Percentiles rank a stretch among this genome's conserved stretches.
phyloP scores from a whole-genome alignment of 2,329 filamentous ascomycete species.

The Fusarium lateritium region DNA sequence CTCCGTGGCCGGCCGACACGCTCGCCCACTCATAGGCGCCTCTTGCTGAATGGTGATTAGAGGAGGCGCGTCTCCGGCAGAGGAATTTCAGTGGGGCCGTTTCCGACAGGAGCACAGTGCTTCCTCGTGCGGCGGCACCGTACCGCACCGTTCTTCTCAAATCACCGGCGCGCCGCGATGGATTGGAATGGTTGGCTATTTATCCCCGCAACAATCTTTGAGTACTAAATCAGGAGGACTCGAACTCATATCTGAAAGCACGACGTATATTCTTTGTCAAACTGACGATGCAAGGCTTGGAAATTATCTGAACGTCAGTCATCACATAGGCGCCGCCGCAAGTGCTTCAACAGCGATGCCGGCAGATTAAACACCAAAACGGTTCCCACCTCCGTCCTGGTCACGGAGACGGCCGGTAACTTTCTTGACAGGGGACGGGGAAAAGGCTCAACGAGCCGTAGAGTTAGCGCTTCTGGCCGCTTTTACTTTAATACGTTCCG shows the following conservation, averaged over 20 bases:
- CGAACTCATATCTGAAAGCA: background rate
- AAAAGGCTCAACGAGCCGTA: constrained; percentile 22
- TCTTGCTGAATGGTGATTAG: constrained; percentile 20
- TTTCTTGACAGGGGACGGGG: constrained; percentile 35
- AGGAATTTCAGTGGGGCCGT: constrained; percentile 38
- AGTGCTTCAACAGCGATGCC: constrained; percentile 15
- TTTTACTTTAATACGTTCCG: constrained; percentile 5
- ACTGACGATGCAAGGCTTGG: too few species aligned
- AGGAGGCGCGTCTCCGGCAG: constrained; percentile 37
- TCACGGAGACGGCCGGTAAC: constrained; percentile 38
- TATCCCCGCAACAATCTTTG: background rate
- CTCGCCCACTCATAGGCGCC: constrained; percentile 16
- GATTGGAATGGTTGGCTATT: background rate
- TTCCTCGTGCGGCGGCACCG: constrained; percentile 17
- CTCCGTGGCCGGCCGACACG: constrained; percentile 27
- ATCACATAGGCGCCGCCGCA: constrained; percentile 10
- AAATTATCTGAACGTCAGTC: background rate
- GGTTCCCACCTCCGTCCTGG: constrained; percentile 40
- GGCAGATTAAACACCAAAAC: constrained; percentile 35
- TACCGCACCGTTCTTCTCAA: constrained; percentile 7
- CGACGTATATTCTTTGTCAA: too few species aligned
- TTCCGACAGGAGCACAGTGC: constrained; percentile 34
- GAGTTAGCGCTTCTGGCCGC: constrained; percentile 24
- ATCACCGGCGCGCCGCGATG: background rate
- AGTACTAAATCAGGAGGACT: too few species aligned